A percentile compares a stretch with the other conserved stretches of the same genome.
These are phyloP conservation scores for Panaeolus cyanescens DNA, from an alignment of 768 basidiomycete genomes.

Conservation along the genomic window DNA sequence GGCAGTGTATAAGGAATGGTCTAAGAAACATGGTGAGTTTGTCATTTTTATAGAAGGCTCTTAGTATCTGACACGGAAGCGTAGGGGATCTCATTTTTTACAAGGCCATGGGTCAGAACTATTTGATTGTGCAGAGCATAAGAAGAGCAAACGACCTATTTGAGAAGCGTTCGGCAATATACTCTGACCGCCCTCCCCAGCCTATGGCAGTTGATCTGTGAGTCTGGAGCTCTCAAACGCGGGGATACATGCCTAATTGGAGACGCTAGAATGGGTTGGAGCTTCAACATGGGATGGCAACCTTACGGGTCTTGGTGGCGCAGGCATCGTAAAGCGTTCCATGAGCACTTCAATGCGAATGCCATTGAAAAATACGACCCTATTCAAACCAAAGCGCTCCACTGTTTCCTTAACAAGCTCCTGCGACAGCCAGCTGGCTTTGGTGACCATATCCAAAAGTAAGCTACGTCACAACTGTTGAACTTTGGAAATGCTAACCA, in stretches of 20 bases:
- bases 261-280: conserved; percentile 16
- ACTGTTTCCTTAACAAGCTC: conserved; percentile 29
- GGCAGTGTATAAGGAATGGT: conserved; percentile 20
- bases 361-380: conserved; percentile 13
- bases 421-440: conserved; percentile 21
- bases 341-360: conserved; percentile 23
- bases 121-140: conserved; percentile 13
- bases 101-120: conserved; percentile 3
- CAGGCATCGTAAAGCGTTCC: conserved; percentile 23
- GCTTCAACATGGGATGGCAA: conserved; percentile 12
- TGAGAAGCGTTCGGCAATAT: conserved; percentile 46
- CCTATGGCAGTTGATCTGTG: conserved; percentile 19
- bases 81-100: conserved; percentile 8
- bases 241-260: background rate
- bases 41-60: background rate
- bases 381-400: conserved; percentile 23
- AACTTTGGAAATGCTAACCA: conserved; percentile 17
- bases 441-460: conserved; percentile 4
- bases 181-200: conserved; percentile 31
- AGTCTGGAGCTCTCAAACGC: conserved; percentile 12
- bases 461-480: background rate
- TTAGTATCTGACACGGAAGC: background rate
- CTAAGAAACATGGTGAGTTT: conserved; percentile 19
- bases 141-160: conserved; percentile 26
- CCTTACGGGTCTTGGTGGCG: conserved; percentile 26